A percentile compares a stretch with the other conserved stretches of the same genome.
These are phyloP conservation scores for Rhodotorula toruloides DNA, from an alignment of 768 basidiomycete genomes.

Conservation along the genomic window DNA sequence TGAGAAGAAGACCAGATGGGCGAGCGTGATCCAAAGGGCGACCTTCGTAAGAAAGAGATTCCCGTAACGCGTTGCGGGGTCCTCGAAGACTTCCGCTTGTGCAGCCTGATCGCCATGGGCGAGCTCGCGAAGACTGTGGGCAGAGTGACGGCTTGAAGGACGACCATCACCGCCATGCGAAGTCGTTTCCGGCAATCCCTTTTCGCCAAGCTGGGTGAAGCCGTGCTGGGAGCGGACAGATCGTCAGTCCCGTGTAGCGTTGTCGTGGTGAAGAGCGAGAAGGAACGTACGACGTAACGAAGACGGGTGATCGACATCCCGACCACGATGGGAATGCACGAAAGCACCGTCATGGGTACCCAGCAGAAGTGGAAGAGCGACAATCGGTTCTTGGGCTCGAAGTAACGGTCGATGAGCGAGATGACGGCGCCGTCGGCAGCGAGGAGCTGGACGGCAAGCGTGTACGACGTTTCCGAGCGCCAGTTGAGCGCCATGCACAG, in stretches of 20 bases:
- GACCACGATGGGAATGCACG: not conserved
- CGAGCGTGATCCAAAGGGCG: too few species aligned
- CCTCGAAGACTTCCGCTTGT: too few species aligned
- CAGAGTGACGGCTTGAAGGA: too few species aligned
- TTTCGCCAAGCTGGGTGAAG: too few species aligned
- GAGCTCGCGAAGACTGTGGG: too few species aligned
- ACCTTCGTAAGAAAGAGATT: too few species aligned
- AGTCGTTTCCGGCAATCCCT: not conserved
- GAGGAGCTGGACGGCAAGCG: slow-evolving; percentile 5
- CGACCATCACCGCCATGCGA: too few species aligned
- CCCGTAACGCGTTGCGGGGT: too few species aligned
- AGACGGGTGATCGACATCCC: not conserved
- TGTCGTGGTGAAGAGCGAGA: not conserved
- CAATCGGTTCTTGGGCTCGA: slow-evolving; percentile 12
- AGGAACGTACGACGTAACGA: not conserved
- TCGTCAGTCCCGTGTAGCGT: not conserved
- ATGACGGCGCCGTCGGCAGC: not conserved
- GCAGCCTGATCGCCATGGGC: too few species aligned
- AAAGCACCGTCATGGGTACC: not conserved
- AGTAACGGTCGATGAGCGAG: not conserved
- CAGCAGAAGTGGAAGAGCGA: not conserved
- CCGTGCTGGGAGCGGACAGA: too few species aligned
- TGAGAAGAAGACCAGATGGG: slow-evolving; percentile 3
- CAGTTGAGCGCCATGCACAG: slow-evolving; percentile 6
- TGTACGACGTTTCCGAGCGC: slow-evolving; percentile 14